A percentile compares a stretch with the other conserved stretches of the same genome.
Evolutionary conservation across 345 rosid species (phyloP).

Genomic region (Noccaea bulbosa): DNA sequence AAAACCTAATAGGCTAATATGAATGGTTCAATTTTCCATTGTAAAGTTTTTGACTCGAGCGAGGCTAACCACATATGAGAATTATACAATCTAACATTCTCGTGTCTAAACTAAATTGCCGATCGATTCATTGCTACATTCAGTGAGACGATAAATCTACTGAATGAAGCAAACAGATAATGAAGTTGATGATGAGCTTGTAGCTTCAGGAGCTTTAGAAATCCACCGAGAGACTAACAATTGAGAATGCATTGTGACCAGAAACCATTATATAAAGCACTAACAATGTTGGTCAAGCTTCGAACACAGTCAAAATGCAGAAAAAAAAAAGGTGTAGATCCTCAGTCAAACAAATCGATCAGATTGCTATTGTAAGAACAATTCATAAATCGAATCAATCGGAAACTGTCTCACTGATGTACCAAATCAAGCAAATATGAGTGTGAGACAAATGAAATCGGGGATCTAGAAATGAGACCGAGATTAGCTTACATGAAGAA

Average conservation of each 20-base stretch:
- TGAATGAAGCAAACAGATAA: not conserved
- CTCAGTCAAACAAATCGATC: not conserved
- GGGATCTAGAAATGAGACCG: conserved; percentile 37
- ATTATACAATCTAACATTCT: conserved; percentile 6
- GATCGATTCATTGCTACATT: not conserved
- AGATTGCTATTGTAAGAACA: too few species aligned
- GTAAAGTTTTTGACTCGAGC: not conserved
- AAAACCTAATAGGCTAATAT: not conserved
- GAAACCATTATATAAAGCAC: conserved; percentile 12
- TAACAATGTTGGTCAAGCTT: conserved; percentile 28
- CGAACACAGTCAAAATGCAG: conserved; percentile 2
- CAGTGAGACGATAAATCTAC: not conserved
- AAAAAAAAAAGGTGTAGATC: not conserved
- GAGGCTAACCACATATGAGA: too few species aligned
- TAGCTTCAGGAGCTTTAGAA: not conserved
- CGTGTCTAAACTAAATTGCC: not conserved
- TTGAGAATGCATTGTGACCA: conserved; percentile 1
- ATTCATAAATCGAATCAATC: too few species aligned
- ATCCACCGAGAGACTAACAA: conserved; percentile 9
- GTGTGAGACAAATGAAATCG: not conserved
- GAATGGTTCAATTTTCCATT: conserved; percentile 8
- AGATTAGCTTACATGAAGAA: conserved; percentile 75
- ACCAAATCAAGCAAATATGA: not conserved
- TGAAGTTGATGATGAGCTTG: not conserved
- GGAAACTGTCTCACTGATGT: not conserved